phyloP scores from a whole-genome alignment of 2,329 filamentous ascomycete species.

The Albifimbria verrucaria region DNA sequence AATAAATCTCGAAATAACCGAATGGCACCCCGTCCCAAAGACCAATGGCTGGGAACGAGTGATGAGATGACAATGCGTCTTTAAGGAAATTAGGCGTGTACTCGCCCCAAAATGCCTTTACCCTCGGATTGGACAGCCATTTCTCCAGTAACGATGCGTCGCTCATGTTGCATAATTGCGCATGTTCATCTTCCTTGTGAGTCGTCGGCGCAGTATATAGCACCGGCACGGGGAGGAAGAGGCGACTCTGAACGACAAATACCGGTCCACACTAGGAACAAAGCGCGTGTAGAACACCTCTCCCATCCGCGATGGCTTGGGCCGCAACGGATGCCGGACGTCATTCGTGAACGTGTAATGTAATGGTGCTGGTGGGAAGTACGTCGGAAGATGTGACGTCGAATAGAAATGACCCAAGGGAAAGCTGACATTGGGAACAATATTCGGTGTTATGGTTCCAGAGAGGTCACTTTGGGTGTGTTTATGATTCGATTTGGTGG shows the following conservation, averaged over 20 bases:
- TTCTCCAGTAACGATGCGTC: slow-evolving; percentile 65
- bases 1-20: slow-evolving; percentile 97
- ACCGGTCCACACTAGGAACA: slow-evolving; percentile 76
- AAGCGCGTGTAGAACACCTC: slow-evolving; percentile 90
- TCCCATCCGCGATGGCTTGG: slow-evolving; percentile 85
- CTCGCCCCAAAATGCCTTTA: slow-evolving; percentile 80
- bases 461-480: slow-evolving; percentile 36
- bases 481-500: slow-evolving; percentile 28
- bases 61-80: slow-evolving; percentile 59
- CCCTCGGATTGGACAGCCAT: slow-evolving; percentile 87
- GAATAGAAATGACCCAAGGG: slow-evolving; percentile 72
- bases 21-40: slow-evolving; percentile 95
- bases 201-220: slow-evolving; percentile 60
- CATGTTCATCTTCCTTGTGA: slow-evolving; percentile 33
- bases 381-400: slow-evolving; percentile 82
- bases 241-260: slow-evolving; percentile 84
- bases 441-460: slow-evolving; percentile 14
- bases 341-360: slow-evolving; percentile 78
- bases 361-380: slow-evolving; percentile 79
- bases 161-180: slow-evolving; percentile 40
- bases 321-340: slow-evolving; percentile 79
- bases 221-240: slow-evolving; percentile 62
- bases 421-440: slow-evolving; percentile 31
- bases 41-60: slow-evolving; percentile 88
- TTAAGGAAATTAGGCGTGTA: slow-evolving; percentile 64